Evolutionary conservation across 2,329 filamentous ascomycete species (phyloP), one percentile per base, ranked within the genome.

Genomic region (Calonectria crousiana): DNA sequence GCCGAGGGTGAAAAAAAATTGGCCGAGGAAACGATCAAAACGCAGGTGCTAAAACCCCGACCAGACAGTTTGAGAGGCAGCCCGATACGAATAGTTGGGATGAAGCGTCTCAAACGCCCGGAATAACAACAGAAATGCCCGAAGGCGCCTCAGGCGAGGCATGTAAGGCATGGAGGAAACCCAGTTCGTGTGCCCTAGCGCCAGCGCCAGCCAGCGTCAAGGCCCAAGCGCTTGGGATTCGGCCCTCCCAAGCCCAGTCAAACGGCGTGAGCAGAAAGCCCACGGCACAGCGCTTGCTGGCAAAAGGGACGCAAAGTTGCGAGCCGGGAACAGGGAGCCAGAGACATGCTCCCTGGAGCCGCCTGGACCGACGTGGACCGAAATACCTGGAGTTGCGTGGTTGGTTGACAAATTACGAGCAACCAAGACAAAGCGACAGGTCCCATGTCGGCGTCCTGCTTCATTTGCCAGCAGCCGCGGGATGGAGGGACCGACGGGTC

Each of bases 391-490:
- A n/a, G 47, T 51, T 60, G 26, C 30, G 60, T 72, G 71, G 72
- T 75, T 79, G 78, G 78, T 71, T 66, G 52, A 53, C 72, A 60
- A 60, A 41, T 23, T 51, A 3, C 69, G 53, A 65, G 60, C 71
- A 74, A 69, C 34, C 67, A 73, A 74, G 51, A 77, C 78, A 78
- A 75, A 67, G 75, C 71, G 69, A 72, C 65, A 74, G 71, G 73
- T 58, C 62, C 64, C 77, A 75, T 69, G 71, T 60, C 69, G 9
- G 38, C 76, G 79, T 78, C 78, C 69, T 79, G 78, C 74, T 74
- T 78, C 76, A 80, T 80, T 80, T 80, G 75, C 78, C 76, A 72
- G 72, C 68, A 74, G 74, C 69, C 74, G 74, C 74, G 71, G 78
- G 73, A 58, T 72, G 62, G 67, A 71, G 78, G 78, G 74, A 67